Percentiles rank a stretch among this genome's conserved stretches.
phyloP scores from a whole-genome alignment of 495 filamentous ascomycete species.

The Talaromyces liani region DNA sequence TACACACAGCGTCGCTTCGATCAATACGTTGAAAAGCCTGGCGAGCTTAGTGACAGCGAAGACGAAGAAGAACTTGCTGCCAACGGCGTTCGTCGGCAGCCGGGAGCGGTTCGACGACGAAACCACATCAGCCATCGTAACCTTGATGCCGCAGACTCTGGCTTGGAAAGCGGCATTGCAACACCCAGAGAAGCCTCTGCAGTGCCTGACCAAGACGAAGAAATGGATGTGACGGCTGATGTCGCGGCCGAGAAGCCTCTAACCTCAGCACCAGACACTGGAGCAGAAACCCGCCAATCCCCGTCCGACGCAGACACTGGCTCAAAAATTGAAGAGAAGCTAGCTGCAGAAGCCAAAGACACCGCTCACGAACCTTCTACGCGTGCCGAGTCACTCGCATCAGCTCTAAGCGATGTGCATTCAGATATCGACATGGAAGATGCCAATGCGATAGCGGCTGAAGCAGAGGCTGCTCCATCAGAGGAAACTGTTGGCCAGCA shows the following conservation, averaged over 20 bases:
- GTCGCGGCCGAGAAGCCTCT: conserved; percentile 42
- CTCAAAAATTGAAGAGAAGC: conserved; percentile 30
- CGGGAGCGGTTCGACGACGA: conserved; percentile 49
- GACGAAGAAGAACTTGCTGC: conserved; percentile 75
- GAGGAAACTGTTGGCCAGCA: conserved; percentile 19
- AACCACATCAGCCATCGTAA: conserved; percentile 69
- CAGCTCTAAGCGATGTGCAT: conserved; percentile 15
- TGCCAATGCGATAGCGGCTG: conserved; percentile 24
- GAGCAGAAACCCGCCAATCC: conserved; percentile 13
- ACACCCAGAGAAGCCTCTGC: conserved; percentile 46
- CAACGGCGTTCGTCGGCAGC: conserved; percentile 62
- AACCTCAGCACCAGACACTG: conserved; percentile 19
- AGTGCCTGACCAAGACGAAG: conserved; percentile 41
- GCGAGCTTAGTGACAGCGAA: conserved; percentile 77
- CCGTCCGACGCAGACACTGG: conserved; percentile 15
- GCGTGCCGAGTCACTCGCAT: conserved; percentile 20
- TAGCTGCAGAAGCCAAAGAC: conserved; percentile 50
- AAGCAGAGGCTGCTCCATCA: conserved; percentile 18
- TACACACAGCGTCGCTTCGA: conserved; percentile 82
- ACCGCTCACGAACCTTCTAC: conserved; percentile 35
- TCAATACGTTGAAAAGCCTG: conserved; percentile 60
- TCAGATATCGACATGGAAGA: conserved; percentile 60
- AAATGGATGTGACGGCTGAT: conserved; percentile 41
- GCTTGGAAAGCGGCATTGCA: conserved; percentile 53
- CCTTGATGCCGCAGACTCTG: conserved; percentile 55